These are phyloP conservation scores for Kappamyces sp. DNA, from an alignment of 192 early-diverging fungal genomes.

Conservation along the genomic window DNA sequence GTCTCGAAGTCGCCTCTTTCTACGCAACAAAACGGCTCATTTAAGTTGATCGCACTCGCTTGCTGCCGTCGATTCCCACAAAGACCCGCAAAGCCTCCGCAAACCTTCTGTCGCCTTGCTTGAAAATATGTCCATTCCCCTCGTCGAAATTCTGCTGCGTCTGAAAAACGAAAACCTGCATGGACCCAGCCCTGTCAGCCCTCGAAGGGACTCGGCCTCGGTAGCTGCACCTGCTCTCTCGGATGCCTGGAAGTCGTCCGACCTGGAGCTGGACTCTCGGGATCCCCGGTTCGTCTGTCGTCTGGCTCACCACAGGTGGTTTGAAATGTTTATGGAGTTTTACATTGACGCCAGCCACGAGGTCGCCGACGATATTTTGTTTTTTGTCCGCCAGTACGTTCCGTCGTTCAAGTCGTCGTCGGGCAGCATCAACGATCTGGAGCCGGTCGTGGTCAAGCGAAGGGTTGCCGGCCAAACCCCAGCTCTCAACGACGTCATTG, in stretches of 20 bases:
- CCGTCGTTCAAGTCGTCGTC: conserved; percentile 15
- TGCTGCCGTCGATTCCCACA: too few species aligned
- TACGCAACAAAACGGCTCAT: too few species aligned
- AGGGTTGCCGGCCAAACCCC: conserved; percentile 64
- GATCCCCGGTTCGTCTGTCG: conserved; percentile 45
- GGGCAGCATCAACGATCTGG: conserved; percentile 33
- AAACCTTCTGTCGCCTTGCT: too few species aligned
- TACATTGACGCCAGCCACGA: conserved; percentile 66
- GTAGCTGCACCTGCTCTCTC: conserved; percentile 21
- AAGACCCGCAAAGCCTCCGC: too few species aligned
- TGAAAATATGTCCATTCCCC: conserved; percentile 30
- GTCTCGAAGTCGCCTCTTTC: not conserved
- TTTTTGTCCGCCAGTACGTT: conserved; percentile 64
- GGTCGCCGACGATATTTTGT: conserved; percentile 75
- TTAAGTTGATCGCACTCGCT: too few species aligned
- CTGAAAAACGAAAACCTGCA: conserved; percentile 56
- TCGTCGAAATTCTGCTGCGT: conserved; percentile 47
- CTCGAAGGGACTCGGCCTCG: conserved; percentile 18
- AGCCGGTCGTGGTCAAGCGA: conserved; percentile 80
- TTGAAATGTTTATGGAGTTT: conserved; percentile 60
- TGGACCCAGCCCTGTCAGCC: conserved; percentile 49
- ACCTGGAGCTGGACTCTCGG: conserved; percentile 45
- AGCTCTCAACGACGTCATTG: conserved; percentile 60
- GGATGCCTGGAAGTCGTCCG: conserved; percentile 35
- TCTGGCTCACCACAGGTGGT: conserved; percentile 32